Conservation (phyloP, 2,329 filamentous ascomycete genomes). For the Zymoseptoria passerinii region DNA sequence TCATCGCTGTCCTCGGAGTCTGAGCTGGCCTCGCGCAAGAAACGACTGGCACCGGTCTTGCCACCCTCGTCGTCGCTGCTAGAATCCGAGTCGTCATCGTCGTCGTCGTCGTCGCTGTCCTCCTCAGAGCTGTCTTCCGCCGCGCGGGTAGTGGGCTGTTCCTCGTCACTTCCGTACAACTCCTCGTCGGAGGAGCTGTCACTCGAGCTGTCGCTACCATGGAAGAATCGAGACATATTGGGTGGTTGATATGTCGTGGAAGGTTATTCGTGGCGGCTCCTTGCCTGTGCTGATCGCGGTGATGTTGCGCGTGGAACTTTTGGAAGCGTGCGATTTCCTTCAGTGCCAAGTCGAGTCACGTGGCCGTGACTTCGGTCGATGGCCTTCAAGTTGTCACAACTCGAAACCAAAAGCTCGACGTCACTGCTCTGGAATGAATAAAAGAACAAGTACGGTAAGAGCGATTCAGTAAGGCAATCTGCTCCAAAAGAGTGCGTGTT, state of each 20-base stretch:
- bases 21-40: slow-evolving; percentile 61
- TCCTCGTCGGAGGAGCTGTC: slow-evolving; percentile 93
- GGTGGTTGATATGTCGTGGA: slow-evolving; percentile 2
- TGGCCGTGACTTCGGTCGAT: too few relatives aligned
- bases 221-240: slow-evolving; percentile 78
- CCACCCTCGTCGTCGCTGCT: slow-evolving; percentile 49
- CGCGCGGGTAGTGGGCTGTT: slow-evolving; percentile 46
- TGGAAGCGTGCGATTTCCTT: not conserved
- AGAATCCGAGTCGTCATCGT: slow-evolving; percentile 35
- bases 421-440: too few relatives aligned
- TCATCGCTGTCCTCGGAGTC: slow-evolving; percentile 70
- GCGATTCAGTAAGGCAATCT: too few relatives aligned
- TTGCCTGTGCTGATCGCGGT: slow-evolving; percentile 1
- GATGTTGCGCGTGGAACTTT: not conserved
- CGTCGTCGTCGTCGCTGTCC: slow-evolving; percentile 30
- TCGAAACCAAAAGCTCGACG: too few relatives aligned
- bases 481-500: too few relatives aligned
- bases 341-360: too few relatives aligned
- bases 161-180: slow-evolving; percentile 77
- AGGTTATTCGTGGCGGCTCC: slow-evolving; percentile 7
- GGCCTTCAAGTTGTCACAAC: too few relatives aligned
- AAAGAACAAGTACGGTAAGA: too few relatives aligned
- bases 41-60: slow-evolving; percentile 66
- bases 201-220: slow-evolving; percentile 88
- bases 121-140: slow-evolving; percentile 46